These are phyloP conservation scores for Gossypium gossypioides DNA, from an alignment of 441 rosid species.

Conservation along the genomic window DNA sequence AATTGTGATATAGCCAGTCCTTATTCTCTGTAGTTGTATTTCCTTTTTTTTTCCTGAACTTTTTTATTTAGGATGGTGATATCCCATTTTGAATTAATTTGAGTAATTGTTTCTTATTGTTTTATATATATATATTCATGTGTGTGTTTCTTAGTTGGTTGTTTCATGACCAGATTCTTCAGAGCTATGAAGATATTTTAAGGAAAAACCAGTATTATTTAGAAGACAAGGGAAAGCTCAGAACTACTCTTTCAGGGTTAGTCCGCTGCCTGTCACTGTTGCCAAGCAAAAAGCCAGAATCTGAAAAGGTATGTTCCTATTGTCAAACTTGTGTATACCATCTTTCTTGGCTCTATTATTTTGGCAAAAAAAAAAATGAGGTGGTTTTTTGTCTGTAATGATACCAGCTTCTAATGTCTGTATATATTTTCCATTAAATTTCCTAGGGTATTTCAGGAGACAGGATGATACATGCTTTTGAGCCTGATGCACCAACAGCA, in stretches of 20 bases:
- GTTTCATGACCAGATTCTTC: slow-evolving; percentile 50
- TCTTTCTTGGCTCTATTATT: not conserved
- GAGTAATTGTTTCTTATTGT: not conserved
- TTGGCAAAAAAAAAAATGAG: not conserved
- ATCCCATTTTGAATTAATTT: not conserved
- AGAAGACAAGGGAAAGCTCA: slow-evolving; percentile 71
- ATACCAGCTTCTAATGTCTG: slow-evolving; percentile 1
- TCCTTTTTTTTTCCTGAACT: not conserved
- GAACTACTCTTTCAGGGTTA: slow-evolving; percentile 58
- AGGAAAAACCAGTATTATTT: slow-evolving; percentile 51
- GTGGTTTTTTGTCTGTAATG: not conserved
- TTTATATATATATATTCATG: not conserved
- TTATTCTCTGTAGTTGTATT: not conserved
- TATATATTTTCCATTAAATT: slow-evolving; percentile 9
- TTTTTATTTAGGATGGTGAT: not conserved
- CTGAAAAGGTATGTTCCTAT: slow-evolving; percentile 35
- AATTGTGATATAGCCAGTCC: not conserved
- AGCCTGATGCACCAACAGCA: slow-evolving; percentile 36
- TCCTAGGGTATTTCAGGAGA: slow-evolving; percentile 26
- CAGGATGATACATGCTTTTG: slow-evolving; percentile 45
- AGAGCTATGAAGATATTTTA: slow-evolving; percentile 63
- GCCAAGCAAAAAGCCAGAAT: slow-evolving; percentile 27
- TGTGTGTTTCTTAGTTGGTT: slow-evolving; percentile 6
- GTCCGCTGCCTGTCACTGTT: slow-evolving; percentile 61
- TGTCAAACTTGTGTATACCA: not conserved